Base-by-base conservation (phyloP, 2,329 filamentous ascomycete genomes). In the Xylariaceae sp. region DNA sequence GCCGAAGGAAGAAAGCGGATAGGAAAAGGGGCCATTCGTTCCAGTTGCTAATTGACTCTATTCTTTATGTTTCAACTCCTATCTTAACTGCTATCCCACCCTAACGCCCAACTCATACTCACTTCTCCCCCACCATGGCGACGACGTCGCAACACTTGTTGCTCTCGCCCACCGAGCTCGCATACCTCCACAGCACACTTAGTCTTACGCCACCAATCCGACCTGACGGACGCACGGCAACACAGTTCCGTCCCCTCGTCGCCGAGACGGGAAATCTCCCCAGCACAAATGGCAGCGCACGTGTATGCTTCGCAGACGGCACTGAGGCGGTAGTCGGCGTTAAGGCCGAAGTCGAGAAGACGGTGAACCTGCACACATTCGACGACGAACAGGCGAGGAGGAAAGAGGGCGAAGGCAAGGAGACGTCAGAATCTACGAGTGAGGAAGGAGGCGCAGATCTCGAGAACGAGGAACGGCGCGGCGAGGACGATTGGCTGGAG, bases 241-340 rank as follows among this genome's bases (percentile, higher is more conserved):
- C 86, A 39, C 90, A 97, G 74, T 97, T 97, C 80, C 90, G 94
- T 2, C 91, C 93, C 0, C 79, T 99, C 59, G 85, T 88, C 15
- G 94, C 94, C 61, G 94, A 99, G 78, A 92, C 89, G 57, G 89
- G 90, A 59, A 90, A 97, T 58, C 82, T 99, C 0, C 92, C 94
- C 0, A 87, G 88, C 51, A 88, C 93, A 13, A 96, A 97, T 71
- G 94, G 94, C 62, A 95, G 90, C 74, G 93, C 94, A 61, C 86
- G 95, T 39, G 88, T 99, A 51, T 96, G 93, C 66, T 95, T 97
- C 72, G 87, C 92, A 2, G 94, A 99, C 73, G 94, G 94, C 54
- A 96, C 92, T 1, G 94, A 99, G 75, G 94, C 94, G 5, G 88
- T 99, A 62, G 94, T 97, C 4, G 94, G 94, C 51, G 88, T 97